These are phyloP conservation scores for Melanomma pulvis-pyrius DNA, from an alignment of 495 filamentous ascomycete genomes.

Conservation along the genomic window DNA sequence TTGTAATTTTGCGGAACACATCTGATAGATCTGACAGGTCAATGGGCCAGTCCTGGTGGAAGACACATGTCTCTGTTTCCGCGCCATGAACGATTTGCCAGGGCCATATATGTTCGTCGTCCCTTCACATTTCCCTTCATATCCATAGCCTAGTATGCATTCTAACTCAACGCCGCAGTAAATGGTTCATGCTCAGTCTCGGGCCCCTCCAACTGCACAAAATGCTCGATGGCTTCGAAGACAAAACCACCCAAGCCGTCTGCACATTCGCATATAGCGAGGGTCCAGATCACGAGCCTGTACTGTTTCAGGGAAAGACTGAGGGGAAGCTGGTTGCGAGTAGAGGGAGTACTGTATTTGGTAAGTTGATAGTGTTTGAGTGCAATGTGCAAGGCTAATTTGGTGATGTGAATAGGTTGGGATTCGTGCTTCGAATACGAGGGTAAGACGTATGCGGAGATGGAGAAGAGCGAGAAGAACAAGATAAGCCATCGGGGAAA, in stretches of 20 bases:
- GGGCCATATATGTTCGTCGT: constrained; percentile 87
- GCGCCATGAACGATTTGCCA: constrained; percentile 84
- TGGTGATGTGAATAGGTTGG: constrained; percentile 62
- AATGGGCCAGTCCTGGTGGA: constrained; percentile 90
- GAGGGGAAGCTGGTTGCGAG: constrained; percentile 73
- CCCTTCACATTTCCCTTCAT: constrained; percentile 2
- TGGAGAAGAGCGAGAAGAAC: constrained; percentile 93
- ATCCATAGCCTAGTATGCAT: not conserved
- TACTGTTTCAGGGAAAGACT: constrained; percentile 91
- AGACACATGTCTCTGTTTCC: constrained; percentile 93
- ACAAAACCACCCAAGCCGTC: constrained; percentile 88
- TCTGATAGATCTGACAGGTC: constrained; percentile 54
- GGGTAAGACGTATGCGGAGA: constrained; percentile 95
- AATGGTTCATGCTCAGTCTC: constrained; percentile 85
- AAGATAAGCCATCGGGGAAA: constrained; percentile 85
- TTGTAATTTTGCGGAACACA: too few species aligned
- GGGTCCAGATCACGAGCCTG: constrained; percentile 79
- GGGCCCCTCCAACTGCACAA: constrained; percentile 87
- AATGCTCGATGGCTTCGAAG: constrained; percentile 83
- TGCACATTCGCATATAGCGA: constrained; percentile 93
- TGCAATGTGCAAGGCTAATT: constrained; percentile 9
- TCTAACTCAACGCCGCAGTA: constrained; percentile 58
- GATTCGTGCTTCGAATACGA: constrained; percentile 96
- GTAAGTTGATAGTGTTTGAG: constrained; percentile 54
- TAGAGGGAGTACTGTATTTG: constrained; percentile 76